Evolutionary conservation across 169 alveolate genomes (phyloP).

Genomic region (Theileria sp.): DNA sequence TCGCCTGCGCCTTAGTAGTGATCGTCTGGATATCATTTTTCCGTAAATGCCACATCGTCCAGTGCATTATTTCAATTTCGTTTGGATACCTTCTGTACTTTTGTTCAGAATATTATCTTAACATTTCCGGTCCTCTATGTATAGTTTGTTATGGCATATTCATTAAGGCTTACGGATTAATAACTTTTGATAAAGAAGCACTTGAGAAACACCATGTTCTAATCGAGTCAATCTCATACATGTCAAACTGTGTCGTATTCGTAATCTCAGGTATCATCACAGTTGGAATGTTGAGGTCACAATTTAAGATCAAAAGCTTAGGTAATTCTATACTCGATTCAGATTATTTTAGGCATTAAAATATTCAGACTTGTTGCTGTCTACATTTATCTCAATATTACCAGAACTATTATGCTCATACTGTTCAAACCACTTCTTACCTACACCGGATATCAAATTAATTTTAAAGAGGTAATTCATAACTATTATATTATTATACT

Average conservation of each 20-base stretch:
- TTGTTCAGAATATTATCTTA: conserved; percentile 75
- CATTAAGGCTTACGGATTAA: conserved; percentile 81
- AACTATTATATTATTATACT: neutral
- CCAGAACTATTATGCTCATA: conserved; percentile 79
- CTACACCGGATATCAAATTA: conserved; percentile 76
- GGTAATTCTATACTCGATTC: neutral
- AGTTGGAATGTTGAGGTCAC: conserved; percentile 80
- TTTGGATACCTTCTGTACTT: conserved; percentile 76
- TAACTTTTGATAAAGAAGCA: conserved; percentile 82
- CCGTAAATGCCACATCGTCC: conserved; percentile 76
- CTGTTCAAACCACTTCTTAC: conserved; percentile 78
- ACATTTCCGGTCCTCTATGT: conserved; percentile 83
- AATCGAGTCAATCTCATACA: conserved; percentile 74
- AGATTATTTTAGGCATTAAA: conserved; percentile 23
- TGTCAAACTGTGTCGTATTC: conserved; percentile 82
- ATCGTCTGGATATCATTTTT: conserved; percentile 79
- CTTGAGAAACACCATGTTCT: conserved; percentile 76
- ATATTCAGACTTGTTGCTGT: conserved; percentile 55
- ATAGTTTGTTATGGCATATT: conserved; percentile 85
- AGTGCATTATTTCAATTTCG: conserved; percentile 72
- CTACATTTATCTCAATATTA: conserved; percentile 71
- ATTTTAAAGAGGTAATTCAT: conserved; percentile 76
- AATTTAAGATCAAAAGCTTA: conserved; percentile 34
- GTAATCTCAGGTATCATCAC: conserved; percentile 82
- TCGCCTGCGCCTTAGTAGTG: conserved; percentile 72